Percentiles rank a stretch among this genome's conserved stretches.
Evolutionary conservation across 441 rosid genomes (phyloP).

Genomic region (Erodium chrysanthum): DNA sequence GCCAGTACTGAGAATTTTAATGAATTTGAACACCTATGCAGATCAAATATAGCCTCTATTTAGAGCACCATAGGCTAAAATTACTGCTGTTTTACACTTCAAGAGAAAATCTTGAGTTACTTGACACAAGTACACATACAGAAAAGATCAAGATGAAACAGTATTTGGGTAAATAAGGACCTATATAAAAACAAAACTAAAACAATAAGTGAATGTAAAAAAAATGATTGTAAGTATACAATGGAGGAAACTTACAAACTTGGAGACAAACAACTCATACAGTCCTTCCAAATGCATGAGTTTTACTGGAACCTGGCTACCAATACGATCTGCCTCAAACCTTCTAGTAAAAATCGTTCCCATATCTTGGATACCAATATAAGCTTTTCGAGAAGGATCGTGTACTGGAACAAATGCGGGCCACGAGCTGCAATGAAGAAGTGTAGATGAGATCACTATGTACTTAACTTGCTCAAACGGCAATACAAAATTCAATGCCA

Average conservation of each 20-base stretch:
- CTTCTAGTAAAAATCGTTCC: conserved; percentile 87
- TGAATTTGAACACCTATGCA: neutral
- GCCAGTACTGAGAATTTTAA: conserved; percentile 1
- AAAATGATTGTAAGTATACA: neutral
- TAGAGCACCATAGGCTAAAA: neutral
- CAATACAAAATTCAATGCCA: conserved; percentile 14
- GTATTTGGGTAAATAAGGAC: neutral
- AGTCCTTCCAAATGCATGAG: conserved; percentile 97
- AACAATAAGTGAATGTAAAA: conserved; percentile 9
- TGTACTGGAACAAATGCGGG: conserved; percentile 98
- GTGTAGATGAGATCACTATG: conserved; percentile 13
- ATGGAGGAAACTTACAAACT: conserved; percentile 59
- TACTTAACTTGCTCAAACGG: conserved; percentile 10
- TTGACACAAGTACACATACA: neutral
- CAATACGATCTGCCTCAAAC: conserved; percentile 86
- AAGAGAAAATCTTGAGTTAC: neutral
- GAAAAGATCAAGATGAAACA: neutral
- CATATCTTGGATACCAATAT: conserved; percentile 90
- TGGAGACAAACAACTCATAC: conserved; percentile 84
- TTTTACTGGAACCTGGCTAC: conserved; percentile 94
- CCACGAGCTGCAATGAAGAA: conserved; percentile 60
- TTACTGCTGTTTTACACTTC: conserved; percentile 1
- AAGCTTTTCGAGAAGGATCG: conserved; percentile 86
- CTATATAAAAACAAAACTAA: conserved; percentile 5
- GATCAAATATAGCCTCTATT: neutral